phyloP scores from a whole-genome alignment of 805 yeast species.

The Danielia oregonensis region DNA sequence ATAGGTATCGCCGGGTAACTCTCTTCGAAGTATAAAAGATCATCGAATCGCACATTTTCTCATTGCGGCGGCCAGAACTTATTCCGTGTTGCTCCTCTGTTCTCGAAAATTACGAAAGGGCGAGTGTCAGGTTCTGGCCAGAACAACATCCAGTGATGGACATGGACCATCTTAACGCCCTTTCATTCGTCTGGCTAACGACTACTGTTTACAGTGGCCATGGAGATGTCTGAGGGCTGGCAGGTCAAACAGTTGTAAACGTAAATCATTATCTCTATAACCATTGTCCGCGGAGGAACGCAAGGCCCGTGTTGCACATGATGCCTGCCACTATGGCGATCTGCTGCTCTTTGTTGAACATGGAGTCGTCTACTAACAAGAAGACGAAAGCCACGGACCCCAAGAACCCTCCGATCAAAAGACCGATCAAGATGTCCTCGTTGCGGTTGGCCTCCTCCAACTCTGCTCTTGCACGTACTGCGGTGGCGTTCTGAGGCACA shows the following conservation, averaged over 20 bases:
- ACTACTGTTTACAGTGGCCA: no score
- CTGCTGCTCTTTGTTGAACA: conserved; percentile 59
- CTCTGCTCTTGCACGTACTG: conserved; percentile 22
- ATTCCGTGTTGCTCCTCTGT: conserved; percentile 51
- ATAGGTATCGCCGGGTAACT: background rate
- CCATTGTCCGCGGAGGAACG: conserved; percentile 42
- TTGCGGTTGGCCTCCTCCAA: conserved; percentile 39
- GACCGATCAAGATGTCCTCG: conserved; percentile 66
- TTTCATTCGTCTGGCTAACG: conserved; percentile 25
- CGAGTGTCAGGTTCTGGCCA: conserved; percentile 52
- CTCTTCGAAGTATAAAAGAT: no score
- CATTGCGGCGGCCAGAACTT: conserved; percentile 49
- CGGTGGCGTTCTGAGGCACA: conserved; percentile 5
- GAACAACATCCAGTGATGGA: conserved; percentile 38
- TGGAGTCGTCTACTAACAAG: conserved; percentile 53
- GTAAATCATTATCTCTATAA: background rate
- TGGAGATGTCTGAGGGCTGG: conserved; percentile 43
- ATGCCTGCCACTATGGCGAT: conserved; percentile 74
- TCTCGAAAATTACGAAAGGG: conserved; percentile 45
- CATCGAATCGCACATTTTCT: no score
- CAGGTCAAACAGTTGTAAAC: conserved; percentile 34
- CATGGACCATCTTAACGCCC: conserved; percentile 46
- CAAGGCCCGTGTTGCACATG: conserved; percentile 63
- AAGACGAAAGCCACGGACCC: conserved; percentile 67
- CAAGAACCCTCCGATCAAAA: conserved; percentile 67